Evolutionary conservation across 768 basidiomycete genomes (phyloP).

Genomic region (Amyloporia xantha): DNA sequence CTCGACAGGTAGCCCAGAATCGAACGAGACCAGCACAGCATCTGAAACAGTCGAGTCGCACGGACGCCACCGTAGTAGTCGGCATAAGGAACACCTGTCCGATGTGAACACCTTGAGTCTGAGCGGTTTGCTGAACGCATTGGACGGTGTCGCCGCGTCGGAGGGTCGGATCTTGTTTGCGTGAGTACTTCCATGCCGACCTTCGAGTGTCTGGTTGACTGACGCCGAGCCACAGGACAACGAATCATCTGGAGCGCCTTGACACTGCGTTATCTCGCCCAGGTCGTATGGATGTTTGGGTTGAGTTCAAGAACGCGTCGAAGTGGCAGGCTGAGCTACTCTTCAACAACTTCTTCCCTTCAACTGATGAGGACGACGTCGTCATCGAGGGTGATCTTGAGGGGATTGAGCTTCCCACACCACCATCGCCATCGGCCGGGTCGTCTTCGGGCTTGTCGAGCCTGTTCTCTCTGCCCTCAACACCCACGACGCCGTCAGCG

Average conservation of each 20-base stretch:
- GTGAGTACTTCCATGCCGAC: conserved; percentile 39
- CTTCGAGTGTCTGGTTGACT: conserved; percentile 2
- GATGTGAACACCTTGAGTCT: conserved; percentile 78
- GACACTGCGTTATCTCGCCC: conserved; percentile 90
- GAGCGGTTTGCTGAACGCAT: conserved; percentile 76
- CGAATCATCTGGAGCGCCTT: conserved; percentile 85
- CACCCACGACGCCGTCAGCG: conserved; percentile 28
- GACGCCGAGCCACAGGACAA: conserved; percentile 45
- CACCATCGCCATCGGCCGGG: conserved; percentile 28
- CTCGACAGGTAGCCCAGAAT: conserved; percentile 38
- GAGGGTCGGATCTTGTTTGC: conserved; percentile 88
- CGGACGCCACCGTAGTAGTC: conserved; percentile 32
- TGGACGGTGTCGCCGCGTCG: conserved; percentile 82
- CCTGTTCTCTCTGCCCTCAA: conserved; percentile 39
- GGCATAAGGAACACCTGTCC: conserved; percentile 52
- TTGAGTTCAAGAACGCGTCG: conserved; percentile 84
- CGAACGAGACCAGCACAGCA: conserved; percentile 25
- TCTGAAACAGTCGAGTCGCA: conserved; percentile 28
- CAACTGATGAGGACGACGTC: conserved; percentile 44
- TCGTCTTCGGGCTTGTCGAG: conserved; percentile 41
- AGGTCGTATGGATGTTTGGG: conserved; percentile 89
- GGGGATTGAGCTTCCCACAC: conserved; percentile 35
- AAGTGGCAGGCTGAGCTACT: conserved; percentile 81
- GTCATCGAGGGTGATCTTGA: conserved; percentile 38
- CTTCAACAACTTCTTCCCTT: conserved; percentile 90